These are phyloP conservation scores for Xylaria castorea DNA, from an alignment of 495 filamentous ascomycete genomes.

Conservation along the genomic window DNA sequence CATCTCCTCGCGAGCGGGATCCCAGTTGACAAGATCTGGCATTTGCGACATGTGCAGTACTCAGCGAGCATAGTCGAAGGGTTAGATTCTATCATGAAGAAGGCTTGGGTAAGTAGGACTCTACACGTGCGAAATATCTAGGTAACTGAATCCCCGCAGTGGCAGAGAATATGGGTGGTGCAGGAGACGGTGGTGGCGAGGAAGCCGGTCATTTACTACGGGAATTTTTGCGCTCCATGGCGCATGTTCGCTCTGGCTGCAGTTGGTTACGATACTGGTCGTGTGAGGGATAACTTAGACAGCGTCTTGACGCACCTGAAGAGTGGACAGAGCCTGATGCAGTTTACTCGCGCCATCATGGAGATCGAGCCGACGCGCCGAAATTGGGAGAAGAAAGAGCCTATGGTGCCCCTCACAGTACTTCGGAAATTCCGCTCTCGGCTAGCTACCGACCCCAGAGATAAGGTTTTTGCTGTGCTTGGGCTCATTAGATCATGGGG, in stretches of 20 bases:
- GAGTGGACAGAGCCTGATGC: slow-evolving; percentile 20
- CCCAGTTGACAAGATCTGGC: slow-evolving; percentile 24
- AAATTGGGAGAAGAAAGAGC: slow-evolving; percentile 23
- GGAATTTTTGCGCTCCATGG: slow-evolving; percentile 29
- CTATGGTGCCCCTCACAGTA: slow-evolving; percentile 26
- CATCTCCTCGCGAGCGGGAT: slow-evolving; percentile 22
- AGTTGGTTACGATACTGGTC: slow-evolving; percentile 23
- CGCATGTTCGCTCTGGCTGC: slow-evolving; percentile 26
- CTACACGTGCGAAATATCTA: background rate
- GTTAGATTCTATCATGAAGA: slow-evolving; percentile 24
- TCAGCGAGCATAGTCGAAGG: slow-evolving; percentile 18
- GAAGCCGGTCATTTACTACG: slow-evolving; percentile 24
- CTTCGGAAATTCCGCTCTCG: slow-evolving; percentile 35
- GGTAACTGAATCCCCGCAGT: slow-evolving; percentile 16
- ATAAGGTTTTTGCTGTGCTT: slow-evolving; percentile 38
- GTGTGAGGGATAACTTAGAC: slow-evolving; percentile 18
- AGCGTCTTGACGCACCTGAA: slow-evolving; percentile 9
- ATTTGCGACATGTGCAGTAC: slow-evolving; percentile 21
- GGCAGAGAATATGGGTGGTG: slow-evolving; percentile 30
- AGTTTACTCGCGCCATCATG: slow-evolving; percentile 27
- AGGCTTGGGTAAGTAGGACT: slow-evolving; percentile 26
- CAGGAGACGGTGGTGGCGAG: slow-evolving; percentile 28
- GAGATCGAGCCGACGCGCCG: slow-evolving; percentile 33
- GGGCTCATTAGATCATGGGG: slow-evolving; percentile 35
- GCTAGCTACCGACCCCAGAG: slow-evolving; percentile 34